Percentiles rank a stretch among this genome's conserved stretches.
Conservation (phyloP, 495 filamentous ascomycete genomes). For the Annulohypoxylon stygium region DNA sequence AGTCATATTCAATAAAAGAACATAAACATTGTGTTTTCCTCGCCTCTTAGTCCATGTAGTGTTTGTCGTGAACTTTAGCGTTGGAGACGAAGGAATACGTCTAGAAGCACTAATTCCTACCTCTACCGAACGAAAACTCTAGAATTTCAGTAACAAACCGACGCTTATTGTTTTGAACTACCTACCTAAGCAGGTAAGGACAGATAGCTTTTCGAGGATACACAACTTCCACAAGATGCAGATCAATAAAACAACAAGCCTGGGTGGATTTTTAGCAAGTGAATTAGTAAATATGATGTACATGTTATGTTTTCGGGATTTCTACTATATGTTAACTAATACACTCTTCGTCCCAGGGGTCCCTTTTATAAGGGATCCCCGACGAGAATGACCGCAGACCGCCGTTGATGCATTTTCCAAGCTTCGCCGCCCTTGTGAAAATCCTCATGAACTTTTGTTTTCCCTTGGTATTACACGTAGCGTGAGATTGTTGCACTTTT, state of each 20-base stretch:
- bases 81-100: too few relatives aligned
- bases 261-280: neutral
- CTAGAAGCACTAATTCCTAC: neutral
- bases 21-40: neutral
- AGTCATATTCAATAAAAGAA: neutral
- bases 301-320: conserved; percentile 42
- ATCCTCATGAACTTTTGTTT: conserved; percentile 50
- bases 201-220: neutral
- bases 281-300: conserved; percentile 30
- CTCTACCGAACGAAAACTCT: neutral
- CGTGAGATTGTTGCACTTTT: conserved; percentile 44
- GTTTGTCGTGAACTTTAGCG: neutral
- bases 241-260: neutral
- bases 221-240: neutral
- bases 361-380: neutral
- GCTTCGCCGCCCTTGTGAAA: conserved; percentile 49
- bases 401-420: conserved; percentile 51
- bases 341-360: conserved; percentile 36
- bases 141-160: neutral
- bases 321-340: conserved; percentile 44
- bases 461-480: conserved; percentile 51
- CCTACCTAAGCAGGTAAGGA: neutral
- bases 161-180: neutral
- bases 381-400: conserved; percentile 42
- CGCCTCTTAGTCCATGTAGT: neutral